Base-by-base conservation (phyloP, 495 filamentous ascomycete genomes). In the Trichoderma asperelloides region DNA sequence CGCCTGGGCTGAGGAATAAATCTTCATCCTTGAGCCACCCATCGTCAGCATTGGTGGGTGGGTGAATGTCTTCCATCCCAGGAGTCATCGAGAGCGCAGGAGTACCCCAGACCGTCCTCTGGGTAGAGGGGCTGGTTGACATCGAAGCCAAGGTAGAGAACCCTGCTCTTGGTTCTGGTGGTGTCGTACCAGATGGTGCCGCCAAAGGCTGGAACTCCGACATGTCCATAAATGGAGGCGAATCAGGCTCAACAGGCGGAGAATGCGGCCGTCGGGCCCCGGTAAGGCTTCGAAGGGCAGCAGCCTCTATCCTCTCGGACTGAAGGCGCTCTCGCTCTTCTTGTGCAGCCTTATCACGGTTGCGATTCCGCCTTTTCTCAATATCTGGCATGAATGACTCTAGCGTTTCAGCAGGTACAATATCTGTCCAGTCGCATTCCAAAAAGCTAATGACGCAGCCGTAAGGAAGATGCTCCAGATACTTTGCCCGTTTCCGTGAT, bases 351-450 rank as follows among this genome's bases (percentile, higher is more conserved):
- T 97, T 98, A 67, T 98, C 96, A 39, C 82, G 79, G 73, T 97
- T 95, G 51, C 84, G 80, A 72, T 89, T 92, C 41, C 92, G 82
- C 40, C 95, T 81, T 60, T 87, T 85, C 69, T 93, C 90, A 49
- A 93, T 91, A 71, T 97, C 93, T 2, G 79, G 73, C 23, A 81
- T 80, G 78, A 97, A 98, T 2, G 80, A 79, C 21, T 85, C 85
- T 18, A 98, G 79, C 12, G 94, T 81, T 62, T 93, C 91, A 2
- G 87, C 82, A 7, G 84, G 78, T 21, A 98, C 91, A 18, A 93
- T 86, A 70, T 96, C 95, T 1, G 92, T 92, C 95, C 95, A 98
- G 74, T 98, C 92, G 71, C 95, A 98, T 76, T 98, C 95, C 0
- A 98, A 79, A 71, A 98, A 98, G 70, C 84, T 91, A 49, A 98